Evolutionary conservation across 2,329 filamentous ascomycete genomes (phyloP).

Genomic region (Beauveria pseudobassiana): DNA sequence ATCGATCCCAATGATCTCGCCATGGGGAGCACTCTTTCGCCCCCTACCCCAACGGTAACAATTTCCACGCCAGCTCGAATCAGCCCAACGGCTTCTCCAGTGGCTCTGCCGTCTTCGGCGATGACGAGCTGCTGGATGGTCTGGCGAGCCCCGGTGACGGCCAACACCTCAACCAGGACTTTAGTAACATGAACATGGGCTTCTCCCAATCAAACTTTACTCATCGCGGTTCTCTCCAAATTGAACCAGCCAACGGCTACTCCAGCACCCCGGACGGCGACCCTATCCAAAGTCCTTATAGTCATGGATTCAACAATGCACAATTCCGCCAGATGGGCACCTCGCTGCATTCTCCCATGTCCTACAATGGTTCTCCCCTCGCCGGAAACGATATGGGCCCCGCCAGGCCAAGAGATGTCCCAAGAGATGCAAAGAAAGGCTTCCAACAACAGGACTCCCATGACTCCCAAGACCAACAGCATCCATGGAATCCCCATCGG

Average conservation of each 20-base stretch:
- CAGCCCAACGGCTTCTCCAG: constrained; percentile 66
- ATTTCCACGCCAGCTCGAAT: constrained; percentile 51
- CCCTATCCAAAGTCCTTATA: constrained; percentile 85
- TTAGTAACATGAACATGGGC: constrained; percentile 48
- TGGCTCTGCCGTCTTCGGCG: constrained; percentile 71
- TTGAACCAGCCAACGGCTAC: constrained; percentile 67
- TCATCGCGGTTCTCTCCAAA: constrained; percentile 52
- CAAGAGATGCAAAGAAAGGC: constrained; percentile 64
- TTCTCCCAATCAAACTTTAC: constrained; percentile 47
- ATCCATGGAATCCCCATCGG: constrained; percentile 65
- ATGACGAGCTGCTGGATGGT: constrained; percentile 80
- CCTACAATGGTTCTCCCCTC: constrained; percentile 31
- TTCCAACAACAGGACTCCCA: constrained; percentile 68
- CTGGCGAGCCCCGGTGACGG: constrained; percentile 50
- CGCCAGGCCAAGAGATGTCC: constrained; percentile 48
- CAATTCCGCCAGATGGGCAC: constrained; percentile 64
- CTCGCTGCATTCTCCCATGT: constrained; percentile 36
- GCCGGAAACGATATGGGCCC: constrained; percentile 41
- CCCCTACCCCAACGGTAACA: constrained; percentile 45
- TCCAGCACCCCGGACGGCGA: constrained; percentile 89
- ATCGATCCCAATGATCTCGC: constrained; percentile 83
- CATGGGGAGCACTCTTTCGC: constrained; percentile 55
- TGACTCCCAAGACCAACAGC: constrained; percentile 79
- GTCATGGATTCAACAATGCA: constrained; percentile 64
- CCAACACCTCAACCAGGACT: constrained; percentile 49